A percentile compares a stretch with the other conserved stretches of the same genome.
Evolutionary conservation across 768 basidiomycete genomes (phyloP).

Genomic region (Rhodotorula paludigena): DNA sequence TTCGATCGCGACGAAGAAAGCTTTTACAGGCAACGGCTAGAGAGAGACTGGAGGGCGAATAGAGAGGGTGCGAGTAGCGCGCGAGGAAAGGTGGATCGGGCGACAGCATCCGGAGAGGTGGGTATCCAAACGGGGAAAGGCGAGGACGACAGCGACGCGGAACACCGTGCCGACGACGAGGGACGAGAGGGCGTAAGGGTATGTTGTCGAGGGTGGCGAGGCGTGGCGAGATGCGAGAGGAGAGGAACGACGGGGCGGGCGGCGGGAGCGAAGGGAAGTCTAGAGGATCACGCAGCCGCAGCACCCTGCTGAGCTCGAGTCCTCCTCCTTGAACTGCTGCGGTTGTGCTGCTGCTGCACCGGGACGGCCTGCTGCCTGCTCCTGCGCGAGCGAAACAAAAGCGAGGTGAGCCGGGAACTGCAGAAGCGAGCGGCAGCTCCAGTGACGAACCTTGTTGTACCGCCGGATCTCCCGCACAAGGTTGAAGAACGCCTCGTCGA

Average conservation of each 20-base stretch:
- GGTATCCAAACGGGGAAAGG: no score
- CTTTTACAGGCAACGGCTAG: no score
- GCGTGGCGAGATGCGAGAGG: neutral
- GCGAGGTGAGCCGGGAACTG: neutral
- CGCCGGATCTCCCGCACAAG: slow-evolving; percentile 50
- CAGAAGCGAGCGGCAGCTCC: neutral
- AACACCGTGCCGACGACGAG: no score
- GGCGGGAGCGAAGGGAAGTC: neutral
- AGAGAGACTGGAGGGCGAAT: no score
- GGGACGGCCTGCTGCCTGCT: slow-evolving; percentile 40
- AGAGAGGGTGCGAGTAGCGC: no score
- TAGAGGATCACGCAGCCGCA: slow-evolving; percentile 42
- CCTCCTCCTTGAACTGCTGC: slow-evolving; percentile 38
- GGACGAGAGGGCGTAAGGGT: no score
- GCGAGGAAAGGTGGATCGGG: no score
- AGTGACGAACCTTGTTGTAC: slow-evolving; percentile 49
- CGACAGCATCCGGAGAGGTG: no score
- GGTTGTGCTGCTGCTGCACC: slow-evolving; percentile 28
- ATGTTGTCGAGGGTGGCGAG: no score
- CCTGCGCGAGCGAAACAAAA: neutral
- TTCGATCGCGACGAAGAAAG: no score
- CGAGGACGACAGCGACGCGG: no score
- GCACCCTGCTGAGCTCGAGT: slow-evolving; percentile 37
- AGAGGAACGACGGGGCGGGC: neutral
- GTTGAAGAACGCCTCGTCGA: slow-evolving; percentile 51